Base-by-base conservation (phyloP, 1,284 basidiomycete genomes). In the Puccinia coronata region DNA sequence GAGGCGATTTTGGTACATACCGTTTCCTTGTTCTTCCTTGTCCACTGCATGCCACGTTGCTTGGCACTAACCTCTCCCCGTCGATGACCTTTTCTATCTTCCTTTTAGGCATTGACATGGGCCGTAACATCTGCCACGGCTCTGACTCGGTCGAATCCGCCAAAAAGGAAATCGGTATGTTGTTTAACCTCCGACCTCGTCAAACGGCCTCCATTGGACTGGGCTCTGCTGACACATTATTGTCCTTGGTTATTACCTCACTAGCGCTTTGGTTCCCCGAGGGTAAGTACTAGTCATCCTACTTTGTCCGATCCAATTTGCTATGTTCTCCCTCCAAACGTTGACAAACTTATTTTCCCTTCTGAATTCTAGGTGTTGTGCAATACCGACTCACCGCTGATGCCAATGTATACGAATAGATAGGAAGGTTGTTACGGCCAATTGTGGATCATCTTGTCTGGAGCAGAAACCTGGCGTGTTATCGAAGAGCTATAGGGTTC, bases 111-210 rank as follows among this genome's bases (percentile, higher is more conserved):
- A 70, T 76, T 41, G 51, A 69, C 59, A 73, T 59, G 70, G 55
- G 85, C 82, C 92, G 93, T 84, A 95, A 95, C 89, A 92, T 95
- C 87, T 93, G 92, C 89, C 94, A 98, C 88, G 96, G 95, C 83
- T 96, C 93, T 83, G 95, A 97, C 89, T 82, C 83, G 25, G 85
- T 86, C 71, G 86, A 86, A 72, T 83, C 81, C 43, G 86, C 86
- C 65, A 85, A 86, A 83, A 82, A 83, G 72, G 86, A 86, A 75
- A 86, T 80, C 39, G 77, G 76, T 78, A 47, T 36, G 51, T 92
- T 78, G 92, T 95, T 84, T 93, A 95, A 88, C 65, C 53, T 41
- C 25, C 34, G 80, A 76, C 82, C 83, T 69, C 81, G 77, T 77
- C 61, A 36, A 23, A 75, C 55, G 53, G 20, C 23, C 3, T 39